These are phyloP conservation scores for Agrocybe praecox DNA, from an alignment of 768 basidiomycete species.

Conservation along the genomic window DNA sequence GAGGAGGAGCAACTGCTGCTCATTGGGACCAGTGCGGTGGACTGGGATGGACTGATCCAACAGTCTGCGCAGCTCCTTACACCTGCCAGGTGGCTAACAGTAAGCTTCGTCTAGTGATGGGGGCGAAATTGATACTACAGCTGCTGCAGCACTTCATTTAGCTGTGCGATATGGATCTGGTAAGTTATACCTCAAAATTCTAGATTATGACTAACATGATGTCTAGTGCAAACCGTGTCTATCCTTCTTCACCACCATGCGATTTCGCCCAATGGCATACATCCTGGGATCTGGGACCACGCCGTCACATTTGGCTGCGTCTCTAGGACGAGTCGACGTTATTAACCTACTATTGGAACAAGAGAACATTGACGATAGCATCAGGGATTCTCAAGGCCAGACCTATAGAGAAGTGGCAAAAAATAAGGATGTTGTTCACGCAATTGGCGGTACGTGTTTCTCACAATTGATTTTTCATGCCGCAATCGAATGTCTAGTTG, in stretches of 20 bases:
- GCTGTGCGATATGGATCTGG: constrained; percentile 82
- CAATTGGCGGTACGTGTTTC: constrained; percentile 65
- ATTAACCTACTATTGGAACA: constrained; percentile 80
- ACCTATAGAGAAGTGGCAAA: constrained; percentile 75
- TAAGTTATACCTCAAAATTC: constrained; percentile 30
- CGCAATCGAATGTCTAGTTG: too few relatives aligned
- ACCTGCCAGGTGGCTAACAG: too few relatives aligned
- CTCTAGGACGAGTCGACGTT: constrained; percentile 71
- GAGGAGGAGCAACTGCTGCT: too few relatives aligned
- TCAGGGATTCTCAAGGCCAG: constrained; percentile 65
- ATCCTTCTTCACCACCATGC: constrained; percentile 72
- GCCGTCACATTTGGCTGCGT: constrained; percentile 67
- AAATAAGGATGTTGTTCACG: constrained; percentile 61
- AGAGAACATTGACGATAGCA: constrained; percentile 77
- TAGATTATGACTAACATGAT: background rate
- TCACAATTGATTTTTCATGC: background rate
- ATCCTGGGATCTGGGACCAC: constrained; percentile 77
- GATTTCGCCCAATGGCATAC: constrained; percentile 77
- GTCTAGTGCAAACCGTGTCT: constrained; percentile 63
- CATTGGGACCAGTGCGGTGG: too few relatives aligned
- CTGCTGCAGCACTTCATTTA: constrained; percentile 78
- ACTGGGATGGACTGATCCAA: too few relatives aligned
- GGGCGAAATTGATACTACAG: constrained; percentile 62
- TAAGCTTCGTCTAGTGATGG: constrained; percentile 37
- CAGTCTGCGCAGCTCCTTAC: too few relatives aligned